Base-by-base conservation (phyloP, 2,329 filamentous ascomycete species). In the Cercospora beticola region DNA sequence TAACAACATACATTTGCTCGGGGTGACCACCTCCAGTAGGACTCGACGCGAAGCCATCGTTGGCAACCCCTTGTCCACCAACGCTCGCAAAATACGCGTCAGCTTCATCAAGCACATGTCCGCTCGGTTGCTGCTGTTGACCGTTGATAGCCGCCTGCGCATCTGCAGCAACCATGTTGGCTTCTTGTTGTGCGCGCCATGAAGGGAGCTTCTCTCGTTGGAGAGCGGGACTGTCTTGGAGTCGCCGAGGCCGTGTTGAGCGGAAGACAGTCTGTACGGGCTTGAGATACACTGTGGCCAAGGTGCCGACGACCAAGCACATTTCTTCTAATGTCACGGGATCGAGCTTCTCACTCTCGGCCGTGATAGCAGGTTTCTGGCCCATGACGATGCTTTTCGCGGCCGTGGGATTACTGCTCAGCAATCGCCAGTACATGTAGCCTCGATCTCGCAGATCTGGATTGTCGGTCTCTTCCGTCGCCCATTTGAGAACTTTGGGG, bases 351-450 rank as follows among this genome's bases (percentile, higher is more conserved):
- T 99, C 95, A 30, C 92, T 94, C 80, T 99, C 95, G 36, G 95
- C 94, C 1, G 94, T 97, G 80, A 99, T 98, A 7, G 94, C 88
- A 6, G 95, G 95, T 79, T 99, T 99, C 74, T 97, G 92, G 68
- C 95, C 94, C 94, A 99, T 98, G 73, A 99, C 94, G 62, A 99
- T 88, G 70, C 89, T 85, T 78, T 92, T 95, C 1, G 95, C 95
- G 0, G 91, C 88, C 61, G 90, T 89, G 74, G 97, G 94, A 78
- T 97, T 94, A 0, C 93, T 96, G 1, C 93, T 97, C 1, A 99
- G 86, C 14, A 99, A 86, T 4, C 95, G 92, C 95, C 95, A 99
- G 84, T 99, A 99, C 94, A 99, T 98, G 83, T 97, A 99, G 0
- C 95, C 95, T 75, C 95, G 86, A 79, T 99, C 95, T 71, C 95